phyloP scores from a whole-genome alignment of 805 yeast genomes.

The Saccharomycopsis guyanensis region DNA sequence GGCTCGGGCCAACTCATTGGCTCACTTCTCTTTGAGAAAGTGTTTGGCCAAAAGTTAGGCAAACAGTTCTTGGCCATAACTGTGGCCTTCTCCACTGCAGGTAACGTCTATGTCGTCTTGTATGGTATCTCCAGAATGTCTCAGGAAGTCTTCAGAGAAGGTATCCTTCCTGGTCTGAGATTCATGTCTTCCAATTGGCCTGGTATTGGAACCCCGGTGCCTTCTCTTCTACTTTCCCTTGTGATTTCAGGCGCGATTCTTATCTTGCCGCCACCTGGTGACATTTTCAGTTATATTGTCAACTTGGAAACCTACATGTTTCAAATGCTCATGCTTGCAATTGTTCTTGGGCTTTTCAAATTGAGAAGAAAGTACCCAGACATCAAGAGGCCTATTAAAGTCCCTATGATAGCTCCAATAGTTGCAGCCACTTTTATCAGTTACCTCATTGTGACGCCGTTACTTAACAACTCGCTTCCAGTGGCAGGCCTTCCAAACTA shows the following conservation, averaged over 20 bases:
- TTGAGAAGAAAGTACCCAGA: conserved; percentile 19
- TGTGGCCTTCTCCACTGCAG: conserved; percentile 54
- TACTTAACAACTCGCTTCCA: conserved; percentile 3
- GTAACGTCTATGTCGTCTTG: conserved; percentile 54
- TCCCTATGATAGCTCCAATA: conserved; percentile 16
- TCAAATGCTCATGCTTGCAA: conserved; percentile 16
- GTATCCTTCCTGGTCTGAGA: conserved; percentile 46
- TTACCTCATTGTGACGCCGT: conserved; percentile 17
- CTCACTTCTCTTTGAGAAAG: conserved; percentile 46
- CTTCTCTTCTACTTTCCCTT: conserved; percentile 34
- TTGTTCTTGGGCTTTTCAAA: conserved; percentile 19
- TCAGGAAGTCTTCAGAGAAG: conserved; percentile 60
- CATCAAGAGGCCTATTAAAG: conserved; percentile 19
- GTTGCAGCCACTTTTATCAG: conserved; percentile 10
- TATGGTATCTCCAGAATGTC: conserved; percentile 54
- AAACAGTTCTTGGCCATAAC: conserved; percentile 46
- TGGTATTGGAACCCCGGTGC: conserved; percentile 44
- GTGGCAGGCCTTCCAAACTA: conserved; percentile 18
- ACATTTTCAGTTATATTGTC: conserved; percentile 21
- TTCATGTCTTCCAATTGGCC: conserved; percentile 51
- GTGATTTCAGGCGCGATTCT: conserved; percentile 24
- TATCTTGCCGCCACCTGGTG: conserved; percentile 21
- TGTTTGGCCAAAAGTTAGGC: conserved; percentile 47
- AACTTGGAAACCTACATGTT: conserved; percentile 19
- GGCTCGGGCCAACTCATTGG: conserved; percentile 54